Evolutionary conservation across 2,329 filamentous ascomycete species (phyloP), one percentile per base, ranked within the genome.

Genomic region (Ascochyta clinopodiicola): DNA sequence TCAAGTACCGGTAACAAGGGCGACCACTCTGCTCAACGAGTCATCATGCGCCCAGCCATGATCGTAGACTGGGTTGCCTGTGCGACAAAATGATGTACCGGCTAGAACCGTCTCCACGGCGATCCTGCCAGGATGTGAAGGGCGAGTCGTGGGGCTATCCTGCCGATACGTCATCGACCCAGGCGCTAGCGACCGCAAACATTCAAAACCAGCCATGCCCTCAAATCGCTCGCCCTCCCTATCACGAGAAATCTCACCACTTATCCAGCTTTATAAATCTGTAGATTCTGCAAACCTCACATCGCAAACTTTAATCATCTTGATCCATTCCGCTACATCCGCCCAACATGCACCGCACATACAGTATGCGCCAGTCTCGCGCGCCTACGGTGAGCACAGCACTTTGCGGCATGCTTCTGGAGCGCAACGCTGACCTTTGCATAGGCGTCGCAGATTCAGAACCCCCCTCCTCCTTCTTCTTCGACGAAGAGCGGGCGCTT

Each of bases 401-500:
- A 27, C 15, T 17, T 5, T 32, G 22, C 36, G 13, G 32, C 37
- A n/a, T 22, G 29, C 1, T 9, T n/a, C 1, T 21, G 37, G 15
- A 35, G 22, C 25, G 34, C 39, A 48, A n/a, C n/a, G 12, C 29
- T 57, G 34, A 57, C 29, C 7, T 35, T 37, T 13, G 7, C 15
- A 35, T 24, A 57, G 54, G 95, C 95, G 73, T 96, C 92, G 73
- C 87, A 91, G 76, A 83, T 90, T 60, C 84, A 98, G 86, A 98
- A 92, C 79, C 95, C 95, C 44, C 95, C 93, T 59, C 95, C 95
- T 61, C 94, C 95, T 59, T 80, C 91, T 19, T 97, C 94, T 24
- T 89, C 89, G 66, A 99, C 95, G 64, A 99, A 99, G 82, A 86
- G 88, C 50, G 89, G 90, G 61, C 89, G 94, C 66, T 84, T 98